These are phyloP conservation scores for Juglanconis oblonga DNA, from an alignment of 2,329 filamentous ascomycete genomes.

Conservation along the genomic window DNA sequence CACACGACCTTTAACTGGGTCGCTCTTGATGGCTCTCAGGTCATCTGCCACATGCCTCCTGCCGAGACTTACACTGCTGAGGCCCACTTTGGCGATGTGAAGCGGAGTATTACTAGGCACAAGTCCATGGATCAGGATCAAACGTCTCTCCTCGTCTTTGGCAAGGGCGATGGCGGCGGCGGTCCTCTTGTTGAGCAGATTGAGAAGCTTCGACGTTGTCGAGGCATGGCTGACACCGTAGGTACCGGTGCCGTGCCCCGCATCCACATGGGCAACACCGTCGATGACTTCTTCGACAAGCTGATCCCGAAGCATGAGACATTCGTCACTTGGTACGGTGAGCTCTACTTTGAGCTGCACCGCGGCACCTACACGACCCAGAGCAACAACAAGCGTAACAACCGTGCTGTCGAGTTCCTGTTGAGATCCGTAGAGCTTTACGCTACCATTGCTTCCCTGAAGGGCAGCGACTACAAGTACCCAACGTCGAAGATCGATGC, in stretches of 20 bases:
- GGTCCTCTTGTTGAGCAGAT: constrained; percentile 92
- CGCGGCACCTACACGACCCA: constrained; percentile 97
- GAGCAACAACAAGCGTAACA: constrained; percentile 95
- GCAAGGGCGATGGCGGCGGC: constrained; percentile 93
- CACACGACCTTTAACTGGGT: constrained; percentile 99
- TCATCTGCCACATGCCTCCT: constrained; percentile 96
- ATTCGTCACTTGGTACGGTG: constrained; percentile 94
- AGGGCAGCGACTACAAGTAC: constrained; percentile 73
- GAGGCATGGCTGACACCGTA: constrained; percentile 84
- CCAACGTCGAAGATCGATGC: constrained; percentile 90
- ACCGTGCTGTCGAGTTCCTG: constrained; percentile 79
- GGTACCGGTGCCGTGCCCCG: constrained; percentile 69
- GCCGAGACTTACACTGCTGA: constrained; percentile 93
- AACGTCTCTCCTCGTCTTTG: constrained; percentile 88
- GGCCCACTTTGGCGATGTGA: constrained; percentile 92
- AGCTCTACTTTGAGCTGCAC: constrained; percentile 96
- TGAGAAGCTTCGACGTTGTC: constrained; percentile 89
- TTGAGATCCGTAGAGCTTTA: constrained; percentile 86
- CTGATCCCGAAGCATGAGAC: constrained; percentile 76
- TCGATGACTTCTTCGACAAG: constrained; percentile 90
- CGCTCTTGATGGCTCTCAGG: constrained; percentile 88
- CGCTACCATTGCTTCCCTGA: constrained; percentile 79
- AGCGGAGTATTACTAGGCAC: constrained; percentile 83
- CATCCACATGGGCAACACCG: constrained; percentile 82
- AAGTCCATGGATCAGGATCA: constrained; percentile 94